Evolutionary conservation across 1,284 basidiomycete genomes (phyloP).

Genomic region (Inonotus obliquus): DNA sequence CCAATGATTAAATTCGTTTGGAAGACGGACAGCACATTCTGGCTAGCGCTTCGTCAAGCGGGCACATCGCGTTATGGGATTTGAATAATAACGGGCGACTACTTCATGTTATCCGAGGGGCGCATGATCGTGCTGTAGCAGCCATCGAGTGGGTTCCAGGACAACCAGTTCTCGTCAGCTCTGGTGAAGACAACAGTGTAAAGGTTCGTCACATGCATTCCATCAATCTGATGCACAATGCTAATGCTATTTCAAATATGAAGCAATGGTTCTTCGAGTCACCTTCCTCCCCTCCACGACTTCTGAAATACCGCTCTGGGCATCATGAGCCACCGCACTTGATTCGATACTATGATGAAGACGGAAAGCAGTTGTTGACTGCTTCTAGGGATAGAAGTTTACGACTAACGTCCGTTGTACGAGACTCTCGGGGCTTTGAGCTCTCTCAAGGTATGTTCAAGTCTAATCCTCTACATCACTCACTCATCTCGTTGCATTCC

Average conservation of each 20-base stretch:
- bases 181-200: conserved; percentile 89
- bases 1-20: neutral
- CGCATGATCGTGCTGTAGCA: conserved; percentile 81
- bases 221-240: neutral
- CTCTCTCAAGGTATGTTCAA: conserved; percentile 77
- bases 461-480: neutral
- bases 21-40: conserved; percentile 83
- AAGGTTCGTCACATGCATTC: conserved; percentile 52
- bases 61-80: conserved; percentile 90
- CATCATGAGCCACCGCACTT: conserved; percentile 90
- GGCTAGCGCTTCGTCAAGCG: conserved; percentile 81
- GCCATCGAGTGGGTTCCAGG: conserved; percentile 87
- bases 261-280: conserved; percentile 99
- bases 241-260: neutral
- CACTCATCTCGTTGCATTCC: conserved; percentile 4
- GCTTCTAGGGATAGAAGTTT: conserved; percentile 86
- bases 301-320: conserved; percentile 90
- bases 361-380: conserved; percentile 91
- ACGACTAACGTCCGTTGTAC: conserved; percentile 87
- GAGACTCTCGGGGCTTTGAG: conserved; percentile 91
- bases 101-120: conserved; percentile 79
- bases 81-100: conserved; percentile 77
- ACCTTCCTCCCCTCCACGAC: conserved; percentile 75
- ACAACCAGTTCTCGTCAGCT: conserved; percentile 84
- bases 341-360: conserved; percentile 93